Base-by-base conservation (phyloP, 306 rosid species). In the Astragalus glycyphyllos region DNA sequence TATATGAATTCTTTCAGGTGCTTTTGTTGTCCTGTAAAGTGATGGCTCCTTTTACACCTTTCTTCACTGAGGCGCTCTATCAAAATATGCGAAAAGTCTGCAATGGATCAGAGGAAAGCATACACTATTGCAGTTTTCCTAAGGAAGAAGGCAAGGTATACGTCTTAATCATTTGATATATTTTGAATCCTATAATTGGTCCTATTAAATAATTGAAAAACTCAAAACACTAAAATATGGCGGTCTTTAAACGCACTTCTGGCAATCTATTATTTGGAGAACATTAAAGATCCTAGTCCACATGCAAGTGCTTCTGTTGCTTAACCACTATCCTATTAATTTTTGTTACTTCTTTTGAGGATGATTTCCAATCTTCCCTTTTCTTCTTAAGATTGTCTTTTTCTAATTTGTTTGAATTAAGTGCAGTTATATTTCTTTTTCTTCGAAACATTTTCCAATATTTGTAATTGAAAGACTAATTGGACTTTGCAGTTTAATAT, bases 41-140 rank as follows among this genome's bases (percentile, higher is more conserved):
- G 42, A 94, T 94, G 98, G 95, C 98, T 61, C 97, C 98, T 13
- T 91, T 94, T 77, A 94, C 98, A 37, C 98, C 98, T 49, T 94
- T 94, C 82, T 94, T 94, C 81, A 89, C 96, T 0, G 98, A 94
- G 86, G 96, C 78, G 35, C 91, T 94, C 34, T 90, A 87, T 87
- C 98, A 91, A 73, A 94, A 94, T 83, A 82, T 91, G 86, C 83
- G 96, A 58, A 94, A 94, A 81, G 96, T 77, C 67, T 80, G 81
- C 63, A 79, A 80, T 55, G 88, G 87, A 10, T 73, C 78, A 5
- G 98, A 89, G 78, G 96, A 87, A 81, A 87, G 98, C 76, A 87
- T 94, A 75, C 98, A 94, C 64, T 82, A 83, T 78, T 94, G 98
- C 84, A 83, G 78, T 74, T 89, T 89, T 75, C 98, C 98, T 58